A percentile compares a stretch with the other conserved stretches of the same genome.
phyloP scores from a whole-genome alignment of 1,284 basidiomycete species.

The Xerocomus amazonicus region DNA sequence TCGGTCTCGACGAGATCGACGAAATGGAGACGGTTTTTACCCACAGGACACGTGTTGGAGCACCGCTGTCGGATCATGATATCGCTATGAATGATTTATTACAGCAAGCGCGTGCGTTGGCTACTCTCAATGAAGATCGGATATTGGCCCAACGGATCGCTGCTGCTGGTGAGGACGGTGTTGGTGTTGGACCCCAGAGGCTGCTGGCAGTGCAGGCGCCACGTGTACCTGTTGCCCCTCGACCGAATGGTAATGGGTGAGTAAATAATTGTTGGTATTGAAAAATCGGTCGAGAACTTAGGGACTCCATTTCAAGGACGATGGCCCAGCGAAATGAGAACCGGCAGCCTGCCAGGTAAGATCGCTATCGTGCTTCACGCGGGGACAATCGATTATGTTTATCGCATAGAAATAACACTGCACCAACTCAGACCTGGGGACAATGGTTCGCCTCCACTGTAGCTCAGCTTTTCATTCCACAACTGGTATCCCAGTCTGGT shows the following conservation, averaged over 20 bases:
- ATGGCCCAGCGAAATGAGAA: slow-evolving; percentile 2
- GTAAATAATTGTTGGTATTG: background rate
- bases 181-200: background rate
- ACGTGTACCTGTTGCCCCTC: background rate
- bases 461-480: background rate
- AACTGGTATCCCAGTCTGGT: background rate
- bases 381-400: background rate
- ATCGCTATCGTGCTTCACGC: background rate
- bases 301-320: background rate
- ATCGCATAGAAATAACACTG: background rate
- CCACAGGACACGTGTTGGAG: slow-evolving; percentile 6
- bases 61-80: slow-evolving; percentile 22
- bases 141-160: slow-evolving; percentile 21
- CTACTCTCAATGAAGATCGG: slow-evolving; percentile 20
- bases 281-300: background rate
- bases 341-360: slow-evolving; percentile 18
- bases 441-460: slow-evolving; percentile 22
- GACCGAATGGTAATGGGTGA: slow-evolving; percentile 4
- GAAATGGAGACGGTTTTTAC: slow-evolving; percentile 17
- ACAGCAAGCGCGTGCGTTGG: slow-evolving; percentile 23
- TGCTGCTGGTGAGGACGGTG: slow-evolving; percentile 10
- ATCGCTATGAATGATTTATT: slow-evolving; percentile 27
- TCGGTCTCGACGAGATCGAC: slow-evolving; percentile 21
- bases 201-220: background rate
- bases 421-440: slow-evolving; percentile 16